Conservation (phyloP, 768 basidiomycete genomes). For the Serendipita sp. region DNA sequence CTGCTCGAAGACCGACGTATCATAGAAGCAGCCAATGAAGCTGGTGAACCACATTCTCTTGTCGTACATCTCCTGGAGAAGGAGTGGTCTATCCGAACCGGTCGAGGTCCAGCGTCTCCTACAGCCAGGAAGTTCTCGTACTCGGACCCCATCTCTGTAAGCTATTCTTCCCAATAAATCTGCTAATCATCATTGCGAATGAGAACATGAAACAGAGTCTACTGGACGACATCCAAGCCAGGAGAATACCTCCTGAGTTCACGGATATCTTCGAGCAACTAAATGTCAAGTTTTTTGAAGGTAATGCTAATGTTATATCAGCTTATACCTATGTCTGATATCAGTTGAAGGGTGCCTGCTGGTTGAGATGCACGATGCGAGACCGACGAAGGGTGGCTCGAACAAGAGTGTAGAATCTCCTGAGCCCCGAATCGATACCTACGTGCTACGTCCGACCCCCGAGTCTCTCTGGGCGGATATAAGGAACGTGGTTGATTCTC, state of each 20-base stretch:
- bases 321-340: background rate
- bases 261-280: slow-evolving; percentile 62
- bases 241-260: slow-evolving; percentile 75
- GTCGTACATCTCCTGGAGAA: slow-evolving; percentile 63
- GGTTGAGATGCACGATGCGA: slow-evolving; percentile 67
- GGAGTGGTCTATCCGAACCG: slow-evolving; percentile 68
- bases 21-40: slow-evolving; percentile 41
- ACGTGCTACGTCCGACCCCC: slow-evolving; percentile 58
- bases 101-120: slow-evolving; percentile 26
- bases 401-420: slow-evolving; percentile 25
- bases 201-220: slow-evolving; percentile 34
- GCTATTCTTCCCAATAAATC: slow-evolving; percentile 9
- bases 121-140: slow-evolving; percentile 41
- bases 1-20: slow-evolving; percentile 58
- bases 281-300: slow-evolving; percentile 68
- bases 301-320: slow-evolving; percentile 20
- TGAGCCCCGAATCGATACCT: slow-evolving; percentile 35
- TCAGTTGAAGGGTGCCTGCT: slow-evolving; percentile 54
- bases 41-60: slow-evolving; percentile 55
- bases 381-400: slow-evolving; percentile 30
- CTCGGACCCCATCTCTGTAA: slow-evolving; percentile 54
- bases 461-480: slow-evolving; percentile 72
- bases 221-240: slow-evolving; percentile 66
- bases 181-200: slow-evolving; percentile 5
- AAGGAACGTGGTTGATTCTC: slow-evolving; percentile 40